Conservation (phyloP, 306 rosid species). For the Urtica urens region DNA sequence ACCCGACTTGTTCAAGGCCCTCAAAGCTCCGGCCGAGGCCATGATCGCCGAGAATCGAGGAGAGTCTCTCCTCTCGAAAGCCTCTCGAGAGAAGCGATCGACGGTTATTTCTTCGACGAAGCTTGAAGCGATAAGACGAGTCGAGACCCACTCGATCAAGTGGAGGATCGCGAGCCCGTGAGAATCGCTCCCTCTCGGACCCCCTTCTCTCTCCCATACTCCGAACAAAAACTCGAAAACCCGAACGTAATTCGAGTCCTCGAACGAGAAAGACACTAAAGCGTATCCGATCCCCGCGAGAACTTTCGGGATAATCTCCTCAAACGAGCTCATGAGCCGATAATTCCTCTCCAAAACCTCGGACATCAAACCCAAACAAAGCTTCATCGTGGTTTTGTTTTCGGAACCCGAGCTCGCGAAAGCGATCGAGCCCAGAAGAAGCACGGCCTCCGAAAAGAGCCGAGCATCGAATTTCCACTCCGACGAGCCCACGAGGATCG, state of each 20-base stretch:
- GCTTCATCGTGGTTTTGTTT: constrained; percentile 30
- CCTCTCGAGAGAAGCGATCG: constrained; percentile 24
- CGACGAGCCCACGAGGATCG: constrained; percentile 22
- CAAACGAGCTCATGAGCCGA: constrained; percentile 23
- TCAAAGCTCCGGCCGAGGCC: constrained; percentile 73
- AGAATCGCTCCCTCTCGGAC: constrained; percentile 37
- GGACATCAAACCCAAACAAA: constrained; percentile 42
- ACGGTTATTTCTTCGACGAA: constrained; percentile 30
- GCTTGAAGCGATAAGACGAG: constrained; percentile 35
- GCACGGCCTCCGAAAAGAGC: constrained; percentile 38
- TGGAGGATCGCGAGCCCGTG: constrained; percentile 67
- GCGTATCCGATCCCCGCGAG: constrained; percentile 87
- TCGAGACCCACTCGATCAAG: constrained; percentile 64
- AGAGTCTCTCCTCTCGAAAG: constrained; percentile 38
- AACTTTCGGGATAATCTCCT: constrained; percentile 41
- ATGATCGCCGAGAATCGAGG: constrained; percentile 53
- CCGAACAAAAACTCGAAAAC: constrained; percentile 48
- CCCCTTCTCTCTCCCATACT: constrained; percentile 48
- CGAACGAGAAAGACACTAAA: constrained; percentile 47
- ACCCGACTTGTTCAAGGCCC: constrained; percentile 36
- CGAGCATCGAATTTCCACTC: constrained; percentile 31
- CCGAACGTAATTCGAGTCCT: constrained; percentile 25
- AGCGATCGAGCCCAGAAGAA: constrained; percentile 59
- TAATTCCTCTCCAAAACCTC: constrained; percentile 29
- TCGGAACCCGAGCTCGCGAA: constrained; percentile 36